Conservation (phyloP, 192 early-diverging fungal species). For the Coemansia sp. region DNA sequence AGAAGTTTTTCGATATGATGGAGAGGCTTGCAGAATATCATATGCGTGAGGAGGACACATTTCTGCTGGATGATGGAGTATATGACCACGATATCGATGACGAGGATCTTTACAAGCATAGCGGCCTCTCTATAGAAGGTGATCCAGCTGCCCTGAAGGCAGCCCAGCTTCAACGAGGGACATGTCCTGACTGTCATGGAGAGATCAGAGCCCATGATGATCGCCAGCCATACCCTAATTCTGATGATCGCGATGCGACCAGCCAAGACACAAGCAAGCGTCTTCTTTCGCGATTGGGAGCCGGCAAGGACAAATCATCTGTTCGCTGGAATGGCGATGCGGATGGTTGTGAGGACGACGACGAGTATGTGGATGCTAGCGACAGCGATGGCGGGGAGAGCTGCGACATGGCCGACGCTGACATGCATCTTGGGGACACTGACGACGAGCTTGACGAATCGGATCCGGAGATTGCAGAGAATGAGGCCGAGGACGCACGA, state of each 20-base stretch:
- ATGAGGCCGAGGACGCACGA: slow-evolving; percentile 88
- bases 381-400: slow-evolving; percentile 24
- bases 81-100: slow-evolving; percentile 55
- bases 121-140: slow-evolving; percentile 23
- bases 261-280: slow-evolving; percentile 25
- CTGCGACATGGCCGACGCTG: slow-evolving; percentile 41
- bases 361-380: slow-evolving; percentile 16
- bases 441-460: slow-evolving; percentile 66
- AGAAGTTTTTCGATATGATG: slow-evolving; percentile 97
- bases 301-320: neutral
- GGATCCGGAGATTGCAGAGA: slow-evolving; percentile 71
- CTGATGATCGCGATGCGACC: slow-evolving; percentile 8
- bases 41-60: slow-evolving; percentile 74
- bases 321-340: slow-evolving; percentile 10
- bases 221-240: slow-evolving; percentile 19
- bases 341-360: slow-evolving; percentile 14
- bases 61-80: slow-evolving; percentile 38
- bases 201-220: slow-evolving; percentile 45
- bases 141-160: slow-evolving; percentile 16
- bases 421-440: slow-evolving; percentile 61
- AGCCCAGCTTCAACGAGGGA: slow-evolving; percentile 13
- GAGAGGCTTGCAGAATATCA: slow-evolving; percentile 89
- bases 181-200: slow-evolving; percentile 48
- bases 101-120: slow-evolving; percentile 37
- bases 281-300: slow-evolving; percentile 20